Conservation (phyloP, 2,329 filamentous ascomycete species). For the Monosporascus sp. region DNA sequence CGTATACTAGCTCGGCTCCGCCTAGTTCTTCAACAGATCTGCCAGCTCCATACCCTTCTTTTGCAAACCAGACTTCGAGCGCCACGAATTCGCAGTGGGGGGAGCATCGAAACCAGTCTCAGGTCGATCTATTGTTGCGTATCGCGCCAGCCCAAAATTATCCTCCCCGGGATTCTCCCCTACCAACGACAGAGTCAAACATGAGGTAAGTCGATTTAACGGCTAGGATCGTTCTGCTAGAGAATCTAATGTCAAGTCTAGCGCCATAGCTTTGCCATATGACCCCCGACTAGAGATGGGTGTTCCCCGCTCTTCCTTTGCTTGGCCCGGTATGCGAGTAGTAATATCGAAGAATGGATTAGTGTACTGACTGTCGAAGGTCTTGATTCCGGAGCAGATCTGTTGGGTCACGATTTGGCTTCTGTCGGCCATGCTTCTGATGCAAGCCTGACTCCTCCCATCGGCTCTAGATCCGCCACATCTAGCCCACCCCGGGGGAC, state of each 20-base stretch:
- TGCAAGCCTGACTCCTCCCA: conserved; percentile 45
- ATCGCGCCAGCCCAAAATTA: conserved; percentile 28
- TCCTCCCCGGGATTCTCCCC: conserved; percentile 14
- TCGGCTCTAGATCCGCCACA: conserved; percentile 46
- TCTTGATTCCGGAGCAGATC: conserved; percentile 31
- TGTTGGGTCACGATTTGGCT: conserved; percentile 40
- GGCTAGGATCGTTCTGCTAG: not conserved
- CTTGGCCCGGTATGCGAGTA: conserved; percentile 41
- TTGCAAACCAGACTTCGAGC: not conserved
- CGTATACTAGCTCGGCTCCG: not conserved
- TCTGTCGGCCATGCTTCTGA: conserved; percentile 43
- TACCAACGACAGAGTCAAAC: conserved; percentile 17
- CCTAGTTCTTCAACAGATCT: not conserved
- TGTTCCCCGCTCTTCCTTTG: conserved; percentile 40
- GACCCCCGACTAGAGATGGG: conserved; percentile 48
- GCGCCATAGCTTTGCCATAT: conserved; percentile 45
- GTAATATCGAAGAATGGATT: conserved; percentile 8
- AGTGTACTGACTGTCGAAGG: conserved; percentile 5
- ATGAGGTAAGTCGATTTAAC: conserved; percentile 32
- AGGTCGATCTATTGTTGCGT: conserved; percentile 23
- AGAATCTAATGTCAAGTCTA: conserved; percentile 13
- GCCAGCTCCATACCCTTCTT: not conserved
- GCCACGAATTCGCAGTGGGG: conserved; percentile 11
- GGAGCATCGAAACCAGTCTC: conserved; percentile 10
- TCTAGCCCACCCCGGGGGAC: conserved; percentile 51